Evolutionary conservation across 116 monocot genomes (phyloP).

Genomic region (Papilionanthe hybrid): DNA sequence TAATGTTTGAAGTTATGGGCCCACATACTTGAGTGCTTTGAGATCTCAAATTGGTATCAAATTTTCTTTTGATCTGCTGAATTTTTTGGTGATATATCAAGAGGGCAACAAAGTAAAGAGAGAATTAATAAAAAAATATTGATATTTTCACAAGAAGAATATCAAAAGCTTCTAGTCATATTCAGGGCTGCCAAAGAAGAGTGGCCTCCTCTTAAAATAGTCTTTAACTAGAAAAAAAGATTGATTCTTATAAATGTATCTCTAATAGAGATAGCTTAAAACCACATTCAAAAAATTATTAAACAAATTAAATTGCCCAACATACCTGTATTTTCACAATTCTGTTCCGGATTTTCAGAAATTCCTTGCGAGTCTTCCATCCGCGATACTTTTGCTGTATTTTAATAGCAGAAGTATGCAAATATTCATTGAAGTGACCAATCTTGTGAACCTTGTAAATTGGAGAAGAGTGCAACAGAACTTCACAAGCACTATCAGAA

Average conservation of each 20-base stretch:
- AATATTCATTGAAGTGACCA: constrained; percentile 27
- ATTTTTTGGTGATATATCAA: neutral
- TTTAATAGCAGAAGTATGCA: constrained; percentile 37
- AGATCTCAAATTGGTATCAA: no score
- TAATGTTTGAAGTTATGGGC: no score
- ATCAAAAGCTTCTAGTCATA: neutral
- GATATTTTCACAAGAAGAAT: neutral
- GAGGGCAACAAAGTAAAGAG: neutral
- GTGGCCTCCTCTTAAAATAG: neutral
- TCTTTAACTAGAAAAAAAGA: neutral
- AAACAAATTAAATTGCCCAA: neutral
- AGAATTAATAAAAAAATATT: neutral
- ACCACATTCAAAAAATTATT: neutral
- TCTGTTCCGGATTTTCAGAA: constrained; percentile 36
- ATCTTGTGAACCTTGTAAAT: constrained; percentile 10
- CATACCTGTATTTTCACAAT: constrained; percentile 71
- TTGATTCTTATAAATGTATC: neutral
- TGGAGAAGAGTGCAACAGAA: constrained; percentile 20
- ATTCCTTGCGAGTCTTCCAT: constrained; percentile 50
- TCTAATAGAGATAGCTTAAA: neutral
- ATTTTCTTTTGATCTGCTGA: neutral
- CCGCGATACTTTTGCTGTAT: constrained; percentile 63
- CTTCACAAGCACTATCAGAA: constrained; percentile 18
- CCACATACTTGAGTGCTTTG: no score
- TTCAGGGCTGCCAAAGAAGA: neutral